A percentile compares a stretch with the other conserved stretches of the same genome.
Conservation (phyloP, 73 alveolate genomes). For the Chromera velia region DNA sequence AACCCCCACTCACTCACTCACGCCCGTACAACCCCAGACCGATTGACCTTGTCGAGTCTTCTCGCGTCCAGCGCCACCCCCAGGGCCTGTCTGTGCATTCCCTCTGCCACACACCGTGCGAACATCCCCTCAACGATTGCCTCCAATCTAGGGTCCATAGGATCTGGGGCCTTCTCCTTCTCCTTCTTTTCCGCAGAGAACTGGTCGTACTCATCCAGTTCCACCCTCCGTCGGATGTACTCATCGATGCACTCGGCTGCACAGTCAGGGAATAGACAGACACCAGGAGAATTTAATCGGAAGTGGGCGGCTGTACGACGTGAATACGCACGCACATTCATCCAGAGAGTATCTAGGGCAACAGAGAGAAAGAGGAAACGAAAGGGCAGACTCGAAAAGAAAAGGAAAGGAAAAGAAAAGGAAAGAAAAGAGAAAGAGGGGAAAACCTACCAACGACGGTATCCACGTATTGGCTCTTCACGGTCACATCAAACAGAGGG, state of each 20-base stretch:
- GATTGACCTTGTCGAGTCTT: conserved; percentile 77
- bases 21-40: conserved; percentile 59
- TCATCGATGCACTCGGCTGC: conserved; percentile 44
- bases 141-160: conserved; percentile 66
- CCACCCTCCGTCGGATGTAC: conserved; percentile 61
- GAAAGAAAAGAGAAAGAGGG: too few species aligned
- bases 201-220: conserved; percentile 45
- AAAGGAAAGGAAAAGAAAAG: too few species aligned
- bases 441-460: conserved; percentile 68
- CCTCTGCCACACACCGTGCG: conserved; percentile 70
- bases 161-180: conserved; percentile 15
- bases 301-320: too few species aligned
- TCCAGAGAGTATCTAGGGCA: too few species aligned
- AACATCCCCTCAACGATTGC: conserved; percentile 79
- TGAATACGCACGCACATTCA: too few species aligned
- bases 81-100: conserved; percentile 75
- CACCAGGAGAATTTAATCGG: too few species aligned
- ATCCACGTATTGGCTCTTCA: conserved; percentile 65
- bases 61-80: conserved; percentile 88
- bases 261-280: not conserved
- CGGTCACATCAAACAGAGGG: conserved; percentile 67
- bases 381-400: too few species aligned
- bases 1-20: too few species aligned
- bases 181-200: not conserved
- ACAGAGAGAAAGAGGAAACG: not conserved